phyloP scores from a whole-genome alignment of 176 grass and related monocot species.

The Oryza australiensis region DNA sequence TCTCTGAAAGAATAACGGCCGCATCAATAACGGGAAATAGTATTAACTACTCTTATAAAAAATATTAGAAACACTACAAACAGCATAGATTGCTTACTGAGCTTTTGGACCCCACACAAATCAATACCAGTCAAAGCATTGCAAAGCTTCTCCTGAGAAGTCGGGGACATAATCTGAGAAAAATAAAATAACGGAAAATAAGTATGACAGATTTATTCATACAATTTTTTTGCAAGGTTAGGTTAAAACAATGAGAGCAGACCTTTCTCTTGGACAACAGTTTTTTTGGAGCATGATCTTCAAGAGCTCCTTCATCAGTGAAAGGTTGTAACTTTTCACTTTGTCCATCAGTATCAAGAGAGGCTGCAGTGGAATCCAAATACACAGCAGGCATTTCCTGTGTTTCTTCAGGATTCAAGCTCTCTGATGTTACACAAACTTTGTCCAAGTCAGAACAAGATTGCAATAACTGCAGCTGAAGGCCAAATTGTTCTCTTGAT shows the following conservation, averaged over 20 bases:
- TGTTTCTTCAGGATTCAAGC: constrained; percentile 21
- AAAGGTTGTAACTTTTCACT: background rate
- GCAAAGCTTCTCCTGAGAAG: constrained; percentile 56
- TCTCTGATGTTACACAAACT: constrained; percentile 11
- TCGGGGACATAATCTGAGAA: constrained; percentile 59
- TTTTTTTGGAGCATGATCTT: constrained; percentile 43
- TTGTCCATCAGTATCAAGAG: constrained; percentile 25
- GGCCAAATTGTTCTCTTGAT: constrained; percentile 13
- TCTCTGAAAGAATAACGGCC: constrained; percentile 30
- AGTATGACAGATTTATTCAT: background rate
- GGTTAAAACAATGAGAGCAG: background rate
- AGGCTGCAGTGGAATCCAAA: constrained; percentile 6
- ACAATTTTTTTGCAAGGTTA: constrained; percentile 5
- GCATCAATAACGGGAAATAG: constrained; percentile 21
- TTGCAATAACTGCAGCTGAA: constrained; percentile 6
- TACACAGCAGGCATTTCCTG: constrained; percentile 19
- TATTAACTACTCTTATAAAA: constrained; percentile 3
- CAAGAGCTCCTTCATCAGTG: constrained; percentile 33
- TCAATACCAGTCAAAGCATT: constrained; percentile 57
- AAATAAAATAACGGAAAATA: background rate
- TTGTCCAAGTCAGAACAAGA: constrained; percentile 23
- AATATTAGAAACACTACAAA: constrained; percentile 18
- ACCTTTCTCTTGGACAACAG: constrained; percentile 61
- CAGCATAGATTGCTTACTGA: constrained; percentile 45
- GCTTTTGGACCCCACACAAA: constrained; percentile 42